phyloP scores from a whole-genome alignment of 2,329 filamentous ascomycete genomes.

The Aspergillus sp. region DNA sequence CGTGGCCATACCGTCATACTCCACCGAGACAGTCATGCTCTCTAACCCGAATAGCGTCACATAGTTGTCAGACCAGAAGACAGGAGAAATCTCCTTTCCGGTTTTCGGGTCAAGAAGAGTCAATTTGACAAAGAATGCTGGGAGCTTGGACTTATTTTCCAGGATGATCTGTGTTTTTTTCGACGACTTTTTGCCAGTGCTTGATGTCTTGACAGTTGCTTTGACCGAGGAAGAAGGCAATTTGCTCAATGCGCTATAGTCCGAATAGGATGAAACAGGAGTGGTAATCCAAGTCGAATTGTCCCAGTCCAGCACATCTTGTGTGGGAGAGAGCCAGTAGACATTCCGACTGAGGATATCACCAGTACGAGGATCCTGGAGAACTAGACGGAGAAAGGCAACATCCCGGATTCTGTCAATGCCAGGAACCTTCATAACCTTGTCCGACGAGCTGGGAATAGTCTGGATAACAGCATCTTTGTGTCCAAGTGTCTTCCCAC shows the following conservation, averaged over 20 bases:
- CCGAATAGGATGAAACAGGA: slow-evolving; percentile 48
- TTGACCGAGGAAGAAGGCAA: slow-evolving; percentile 37
- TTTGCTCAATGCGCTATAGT: slow-evolving; percentile 44
- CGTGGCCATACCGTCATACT: no score
- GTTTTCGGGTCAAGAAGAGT: slow-evolving; percentile 41
- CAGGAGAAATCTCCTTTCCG: slow-evolving; percentile 46
- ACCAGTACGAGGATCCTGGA: slow-evolving; percentile 29
- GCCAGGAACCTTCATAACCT: slow-evolving; percentile 26
- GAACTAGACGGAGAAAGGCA: slow-evolving; percentile 48
- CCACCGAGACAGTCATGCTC: no score
- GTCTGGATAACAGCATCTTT: slow-evolving; percentile 30
- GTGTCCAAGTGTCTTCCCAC: slow-evolving; percentile 42
- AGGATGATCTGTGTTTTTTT: slow-evolving; percentile 35
- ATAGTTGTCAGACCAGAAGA: slow-evolving; percentile 60
- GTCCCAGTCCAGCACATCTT: slow-evolving; percentile 53
- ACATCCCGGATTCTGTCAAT: slow-evolving; percentile 36
- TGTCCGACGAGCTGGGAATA: slow-evolving; percentile 43
- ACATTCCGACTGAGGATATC: slow-evolving; percentile 51
- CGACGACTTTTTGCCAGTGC: not conserved
- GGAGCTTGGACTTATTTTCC: slow-evolving; percentile 49
- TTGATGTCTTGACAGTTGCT: slow-evolving; percentile 13
- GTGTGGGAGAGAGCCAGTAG: slow-evolving; percentile 51
- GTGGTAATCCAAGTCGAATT: slow-evolving; percentile 57
- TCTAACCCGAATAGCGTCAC: slow-evolving; percentile 47
- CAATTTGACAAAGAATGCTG: slow-evolving; percentile 56